A percentile compares a stretch with the other conserved stretches of the same genome.
These are phyloP conservation scores for Phlebiopsis flavidoalba DNA, from an alignment of 768 basidiomycete genomes.

Conservation along the genomic window DNA sequence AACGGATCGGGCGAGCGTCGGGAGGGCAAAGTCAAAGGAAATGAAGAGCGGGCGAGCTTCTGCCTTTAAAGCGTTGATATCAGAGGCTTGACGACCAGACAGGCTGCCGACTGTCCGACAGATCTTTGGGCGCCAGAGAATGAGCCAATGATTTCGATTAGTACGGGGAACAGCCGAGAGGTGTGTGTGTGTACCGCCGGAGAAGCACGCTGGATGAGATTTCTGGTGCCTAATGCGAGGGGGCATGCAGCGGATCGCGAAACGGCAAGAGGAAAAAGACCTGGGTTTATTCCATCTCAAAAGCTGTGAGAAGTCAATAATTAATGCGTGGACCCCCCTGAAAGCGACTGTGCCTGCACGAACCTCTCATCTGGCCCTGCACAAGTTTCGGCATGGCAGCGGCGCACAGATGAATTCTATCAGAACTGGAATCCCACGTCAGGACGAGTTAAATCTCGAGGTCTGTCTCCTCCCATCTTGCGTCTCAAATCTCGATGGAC, in stretches of 20 bases:
- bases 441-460: background rate
- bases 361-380: background rate
- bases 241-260: background rate
- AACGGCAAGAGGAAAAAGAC: background rate
- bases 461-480: background rate
- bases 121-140: background rate
- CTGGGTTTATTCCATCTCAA: background rate
- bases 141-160: background rate
- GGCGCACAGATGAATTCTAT: background rate
- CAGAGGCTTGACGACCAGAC: background rate
- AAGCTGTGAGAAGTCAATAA: background rate
- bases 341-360: background rate
- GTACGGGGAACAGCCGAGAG: background rate
- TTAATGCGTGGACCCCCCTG: background rate
- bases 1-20: background rate
- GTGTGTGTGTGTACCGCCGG: background rate
- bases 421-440: background rate
- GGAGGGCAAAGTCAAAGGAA: background rate
- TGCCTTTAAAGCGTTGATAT: background rate
- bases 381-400: background rate
- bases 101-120: background rate
- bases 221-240: background rate
- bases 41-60: background rate
- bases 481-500: too few relatives aligned
- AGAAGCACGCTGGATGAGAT: background rate